Conservation (phyloP, 257 asterid genomes). For the Primulina tabacum region DNA sequence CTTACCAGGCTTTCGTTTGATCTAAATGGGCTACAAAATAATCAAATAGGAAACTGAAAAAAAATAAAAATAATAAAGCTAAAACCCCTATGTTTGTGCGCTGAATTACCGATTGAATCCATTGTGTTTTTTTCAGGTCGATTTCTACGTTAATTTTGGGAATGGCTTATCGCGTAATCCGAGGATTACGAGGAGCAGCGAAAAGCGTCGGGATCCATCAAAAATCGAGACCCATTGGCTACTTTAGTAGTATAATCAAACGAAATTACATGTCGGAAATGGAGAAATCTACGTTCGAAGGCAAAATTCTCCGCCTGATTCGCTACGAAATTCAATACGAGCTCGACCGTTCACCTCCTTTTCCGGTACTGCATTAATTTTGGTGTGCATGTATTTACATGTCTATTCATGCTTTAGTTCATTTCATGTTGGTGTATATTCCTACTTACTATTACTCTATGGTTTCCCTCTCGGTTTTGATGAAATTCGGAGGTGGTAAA, state of each 20-base stretch:
- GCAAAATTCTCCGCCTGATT: constrained; percentile 68
- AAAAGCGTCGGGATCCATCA: constrained; percentile 23
- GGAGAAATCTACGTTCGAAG: constrained; percentile 78
- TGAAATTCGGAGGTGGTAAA: background rate
- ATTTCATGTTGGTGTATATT: background rate
- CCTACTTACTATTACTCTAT: background rate
- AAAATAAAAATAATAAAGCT: background rate
- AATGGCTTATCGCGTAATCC: constrained; percentile 46
- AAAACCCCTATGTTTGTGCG: background rate
- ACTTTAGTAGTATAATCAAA: constrained; percentile 27
- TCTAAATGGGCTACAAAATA: too few species aligned
- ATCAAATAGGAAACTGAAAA: too few species aligned
- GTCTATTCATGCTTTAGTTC: background rate
- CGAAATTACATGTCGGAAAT: constrained; percentile 58
- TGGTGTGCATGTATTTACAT: background rate
- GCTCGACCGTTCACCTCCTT: constrained; percentile 52
- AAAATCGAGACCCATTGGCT: constrained; percentile 20
- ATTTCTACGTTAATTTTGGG: constrained; percentile 13
- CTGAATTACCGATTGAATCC: background rate
- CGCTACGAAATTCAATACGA: constrained; percentile 76
- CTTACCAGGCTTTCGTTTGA: too few species aligned
- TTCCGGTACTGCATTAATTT: constrained; percentile 41
- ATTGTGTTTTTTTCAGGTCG: background rate
- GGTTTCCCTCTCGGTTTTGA: background rate
- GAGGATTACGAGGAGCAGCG: constrained; percentile 36